Conservation (phyloP, 257 asterid genomes). For the Thymus mandschuricus region DNA sequence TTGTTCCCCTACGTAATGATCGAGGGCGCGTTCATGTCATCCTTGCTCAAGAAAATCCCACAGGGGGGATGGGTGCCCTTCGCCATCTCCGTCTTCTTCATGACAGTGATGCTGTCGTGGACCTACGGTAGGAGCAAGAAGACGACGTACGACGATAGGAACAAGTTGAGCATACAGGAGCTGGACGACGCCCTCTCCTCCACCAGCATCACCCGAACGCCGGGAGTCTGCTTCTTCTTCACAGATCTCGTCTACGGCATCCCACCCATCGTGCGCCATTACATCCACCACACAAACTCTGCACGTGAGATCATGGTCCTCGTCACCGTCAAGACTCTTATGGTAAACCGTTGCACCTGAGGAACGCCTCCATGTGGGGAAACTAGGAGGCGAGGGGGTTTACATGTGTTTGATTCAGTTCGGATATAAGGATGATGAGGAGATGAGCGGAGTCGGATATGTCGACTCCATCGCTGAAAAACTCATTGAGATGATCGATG, state of each 20-base stretch:
- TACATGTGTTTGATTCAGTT: conserved; percentile 62
- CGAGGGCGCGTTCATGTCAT: conserved; percentile 65
- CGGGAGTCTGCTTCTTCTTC: conserved; percentile 65
- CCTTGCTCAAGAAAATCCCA: conserved; percentile 66
- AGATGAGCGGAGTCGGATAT: conserved; percentile 49
- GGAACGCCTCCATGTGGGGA: conserved; percentile 54
- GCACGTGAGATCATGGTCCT: conserved; percentile 57
- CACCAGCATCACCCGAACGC: conserved; percentile 39
- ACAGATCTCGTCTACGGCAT: conserved; percentile 60
- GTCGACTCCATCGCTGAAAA: conserved; percentile 33
- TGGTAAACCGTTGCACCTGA: conserved; percentile 39
- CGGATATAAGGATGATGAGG: conserved; percentile 58
- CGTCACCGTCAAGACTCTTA: conserved; percentile 56
- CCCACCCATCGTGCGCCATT: conserved; percentile 68
- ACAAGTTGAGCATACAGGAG: conserved; percentile 52
- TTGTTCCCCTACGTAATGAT: conserved; percentile 57
- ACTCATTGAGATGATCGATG: conserved; percentile 37
- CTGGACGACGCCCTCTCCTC: conserved; percentile 45
- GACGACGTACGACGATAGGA: conserved; percentile 47
- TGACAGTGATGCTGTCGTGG: conserved; percentile 66
- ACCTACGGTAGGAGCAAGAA: conserved; percentile 65
- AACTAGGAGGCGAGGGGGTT: conserved; percentile 51
- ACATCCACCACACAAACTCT: conserved; percentile 56
- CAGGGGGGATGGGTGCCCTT: conserved; percentile 86
- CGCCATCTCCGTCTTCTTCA: conserved; percentile 59